These are phyloP conservation scores for Rhododendron williamsianum DNA, from an alignment of 148 eudicot species.

Conservation along the genomic window DNA sequence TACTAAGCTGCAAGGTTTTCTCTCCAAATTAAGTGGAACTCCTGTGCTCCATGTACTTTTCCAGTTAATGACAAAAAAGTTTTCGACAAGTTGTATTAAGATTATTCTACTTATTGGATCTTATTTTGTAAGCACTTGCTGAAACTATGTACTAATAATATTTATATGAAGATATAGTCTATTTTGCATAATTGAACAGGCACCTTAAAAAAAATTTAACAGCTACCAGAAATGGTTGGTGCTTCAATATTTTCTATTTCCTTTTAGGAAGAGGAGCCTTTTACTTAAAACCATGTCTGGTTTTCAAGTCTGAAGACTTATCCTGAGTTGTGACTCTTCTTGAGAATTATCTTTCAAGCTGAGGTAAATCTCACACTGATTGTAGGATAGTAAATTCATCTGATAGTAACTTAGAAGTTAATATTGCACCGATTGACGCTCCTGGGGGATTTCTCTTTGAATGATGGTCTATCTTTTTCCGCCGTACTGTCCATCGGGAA, in stretches of 20 bases:
- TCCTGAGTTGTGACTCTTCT: too few relatives aligned
- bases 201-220: too few relatives aligned
- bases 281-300: too few relatives aligned
- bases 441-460: constrained; percentile 27
- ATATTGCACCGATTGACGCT: constrained; percentile 84
- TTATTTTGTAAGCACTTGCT: background rate
- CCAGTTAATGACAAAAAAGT: background rate
- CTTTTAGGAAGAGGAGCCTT: too few relatives aligned
- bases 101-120: background rate
- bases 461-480: constrained; percentile 95
- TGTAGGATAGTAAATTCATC: background rate
- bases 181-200: too few relatives aligned
- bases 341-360: too few relatives aligned
- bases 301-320: too few relatives aligned
- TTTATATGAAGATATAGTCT: background rate
- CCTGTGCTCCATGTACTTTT: background rate
- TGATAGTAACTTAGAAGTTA: background rate
- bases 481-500: too few relatives aligned
- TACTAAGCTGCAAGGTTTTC: background rate
- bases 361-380: too few relatives aligned
- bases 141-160: background rate
- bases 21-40: background rate
- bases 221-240: too few relatives aligned
- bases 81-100: background rate
- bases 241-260: too few relatives aligned